Evolutionary conservation across 805 yeast species (phyloP), one percentile per base, ranked within the genome.

Genomic region (Spencermartinsiella europaea): DNA sequence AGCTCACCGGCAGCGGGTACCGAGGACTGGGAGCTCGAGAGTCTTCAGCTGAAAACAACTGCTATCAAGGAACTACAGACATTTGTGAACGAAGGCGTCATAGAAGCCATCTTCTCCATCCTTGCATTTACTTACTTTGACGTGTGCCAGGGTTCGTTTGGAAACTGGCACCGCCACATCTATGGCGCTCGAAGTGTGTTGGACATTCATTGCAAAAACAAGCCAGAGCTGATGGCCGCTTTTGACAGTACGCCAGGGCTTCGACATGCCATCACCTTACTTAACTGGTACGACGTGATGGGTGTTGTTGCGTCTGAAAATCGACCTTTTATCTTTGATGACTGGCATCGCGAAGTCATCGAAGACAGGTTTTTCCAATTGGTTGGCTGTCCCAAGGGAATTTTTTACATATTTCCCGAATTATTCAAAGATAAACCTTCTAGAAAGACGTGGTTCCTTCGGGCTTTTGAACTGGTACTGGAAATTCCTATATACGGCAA

Each of bases 71-170:
- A 50, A 39, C 45, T 52, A 22, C 50, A 52, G 38, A 31, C 37
- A 14, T 50, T 41, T 40, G 48, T 52, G 17, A 43, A 44, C 21
- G 42, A 47, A 12, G 56, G 52, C 2, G 45, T 46, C 17, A 37
- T 50, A 3, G 56, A 52, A 27, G 54, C 56, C 5, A 44, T 52
- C 5, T 52, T 52, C 31, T 50, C 50, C 4, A 48, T 48, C 8
- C 45, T 52, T 28, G 54, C 52, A n/a, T 48, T 52, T 20, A 43
- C 52, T 4, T 50, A 50, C 27, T 42, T 50, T 17, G 56, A 52
- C 21, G 54, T 52, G 12, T 50, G 50, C 19, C 49, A 48, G 21
- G 54, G 49, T n/a, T 36, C 52, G 5, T 50, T 52, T 37, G 54
- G 54, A 7, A 20, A 20, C 8, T 52, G 56, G 52, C 46, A 50